A percentile compares a stretch with the other conserved stretches of the same genome.
phyloP scores from a whole-genome alignment of 371 early-diverging fungal species.

The Mortierella sp. region DNA sequence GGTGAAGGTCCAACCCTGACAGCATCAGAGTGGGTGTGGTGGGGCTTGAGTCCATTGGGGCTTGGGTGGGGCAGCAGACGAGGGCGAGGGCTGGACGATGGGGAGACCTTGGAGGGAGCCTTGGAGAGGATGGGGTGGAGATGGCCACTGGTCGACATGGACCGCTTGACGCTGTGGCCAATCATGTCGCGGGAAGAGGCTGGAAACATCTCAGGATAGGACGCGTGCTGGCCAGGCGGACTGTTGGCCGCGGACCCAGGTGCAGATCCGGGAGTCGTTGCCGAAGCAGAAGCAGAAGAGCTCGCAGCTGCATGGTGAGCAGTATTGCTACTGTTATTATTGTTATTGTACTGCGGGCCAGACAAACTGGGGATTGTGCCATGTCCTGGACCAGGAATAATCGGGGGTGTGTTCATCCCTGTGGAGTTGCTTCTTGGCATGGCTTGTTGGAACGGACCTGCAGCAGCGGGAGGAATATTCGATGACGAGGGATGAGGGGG shows the following conservation, averaged over 20 bases:
- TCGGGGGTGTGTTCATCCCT: conserved; percentile 39
- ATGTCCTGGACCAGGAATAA: conserved; percentile 54
- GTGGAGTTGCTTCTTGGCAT: conserved; percentile 9
- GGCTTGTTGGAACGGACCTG: not conserved
- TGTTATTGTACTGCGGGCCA: not conserved
- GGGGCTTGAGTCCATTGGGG: conserved; percentile 35
- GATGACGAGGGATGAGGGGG: not conserved
- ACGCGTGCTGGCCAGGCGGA: conserved; percentile 36
- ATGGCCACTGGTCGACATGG: conserved; percentile 35
- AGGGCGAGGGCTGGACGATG: conserved; percentile 51
- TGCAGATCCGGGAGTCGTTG: conserved; percentile 16
- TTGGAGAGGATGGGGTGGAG: conserved; percentile 51
- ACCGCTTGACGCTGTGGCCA: conserved; percentile 21
- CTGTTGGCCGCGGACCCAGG: conserved; percentile 43
- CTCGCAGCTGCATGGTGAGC: conserved; percentile 7
- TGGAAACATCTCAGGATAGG: conserved; percentile 10
- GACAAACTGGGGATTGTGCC: conserved; percentile 42
- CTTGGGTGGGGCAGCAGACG: conserved; percentile 40
- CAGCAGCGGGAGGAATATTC: not conserved
- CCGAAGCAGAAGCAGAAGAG: conserved; percentile 7
- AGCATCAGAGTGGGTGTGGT: conserved; percentile 24
- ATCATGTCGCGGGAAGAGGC: not conserved
- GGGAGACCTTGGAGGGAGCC: conserved; percentile 27
- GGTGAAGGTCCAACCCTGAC: conserved; percentile 47
- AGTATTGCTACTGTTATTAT: not conserved